Base-by-base conservation (phyloP, 1,284 basidiomycete genomes). In the Coniferiporia weirii region DNA sequence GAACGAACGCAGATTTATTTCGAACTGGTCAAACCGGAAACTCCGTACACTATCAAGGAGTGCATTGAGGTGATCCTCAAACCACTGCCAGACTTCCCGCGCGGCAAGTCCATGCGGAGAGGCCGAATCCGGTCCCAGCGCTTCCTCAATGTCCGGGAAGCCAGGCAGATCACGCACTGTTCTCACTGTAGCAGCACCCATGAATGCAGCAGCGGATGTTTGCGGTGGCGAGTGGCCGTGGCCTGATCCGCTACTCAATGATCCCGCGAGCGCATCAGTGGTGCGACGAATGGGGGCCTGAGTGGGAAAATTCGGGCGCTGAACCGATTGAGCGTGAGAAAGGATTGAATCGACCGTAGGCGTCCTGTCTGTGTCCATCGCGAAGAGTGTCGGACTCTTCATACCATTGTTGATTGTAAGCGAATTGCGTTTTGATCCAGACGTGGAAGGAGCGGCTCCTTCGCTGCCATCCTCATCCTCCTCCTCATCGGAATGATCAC, bases 11-110 rank as follows among this genome's bases (percentile, higher is more conserved):
- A 93, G 72, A 66, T 91, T 81, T 75, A 93, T 82, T 72, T 93
- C 90, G 66, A 93, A 93, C 72, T 92, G 89, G 72, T 93, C 91
- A 65, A 91, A 90, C 44, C 91, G 80, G 76, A 85, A 90, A 22
- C 80, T 76, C 56, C 89, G 77, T 43, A 91, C 84, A 66, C 82
- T 86, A 65, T 93, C 91, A 40, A 93, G 72, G 54, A 93, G 75
- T 0, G 85, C 75, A 71, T 93, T 89, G 60, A 92, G 76, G 73
- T 93, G 91, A 57, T 91, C 88, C 70, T 87, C 84, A 77, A 93
- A 93, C 89, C 89, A 91, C 43, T 77, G 78, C 90, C 90, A 93
- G 6, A 91, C 88, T 67, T 92, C 90, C 61, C 89, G 81, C 13
- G 89, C 90, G 59, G 85, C 84, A 20, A 89, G 78, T 58, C 83